Base-by-base conservation (phyloP, 345 rosid species). In the Salix dunnii region DNA sequence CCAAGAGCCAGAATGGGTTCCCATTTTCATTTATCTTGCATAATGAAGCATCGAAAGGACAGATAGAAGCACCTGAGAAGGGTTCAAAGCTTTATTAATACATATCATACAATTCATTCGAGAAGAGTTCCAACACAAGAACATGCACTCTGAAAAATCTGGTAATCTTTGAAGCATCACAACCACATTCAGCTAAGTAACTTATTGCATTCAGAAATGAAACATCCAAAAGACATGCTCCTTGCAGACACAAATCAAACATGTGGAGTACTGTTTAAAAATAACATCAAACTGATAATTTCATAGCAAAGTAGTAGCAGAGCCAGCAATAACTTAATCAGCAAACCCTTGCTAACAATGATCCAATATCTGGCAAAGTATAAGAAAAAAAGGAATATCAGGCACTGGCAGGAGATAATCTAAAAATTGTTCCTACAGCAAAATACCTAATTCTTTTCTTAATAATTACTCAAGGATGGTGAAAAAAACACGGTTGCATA, bases 1-100 rank as follows among this genome's bases (percentile, higher is more conserved):
- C 64, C 67, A 46, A 72, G 81, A 77, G 88, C 86, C 78, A 81
- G 80, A 78, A n/a, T 36, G 58, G 78, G 72, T 70, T 80, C 86
- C 82, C 82, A 33, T 78, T 81, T 71, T 51, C 61, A 58, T 74
- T 81, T 70, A 68, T 38, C 79, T 33, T 49, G 67, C 42, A 63
- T 43, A 30, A 67, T 55, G 73, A 72, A 38, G 70, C 70, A 72
- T 76, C 77, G 31, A 36, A 78, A 73, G 74, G 80, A 83, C 87
- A 25, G 75, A 61, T 67, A 58, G 11, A 74, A 33, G 82, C 78
- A 78, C 88, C 69, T 27, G 64, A 31, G 49, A 74, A 81, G 77
- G 87, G 74, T 67, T 78, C 68, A 61, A 73, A 35, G 21, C 80
- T 74, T 79, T 72, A 81, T 72, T 73, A 67, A 72, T 49, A 48